Base-by-base conservation (phyloP, 2,329 filamentous ascomycete species). In the Phoma sp. region DNA sequence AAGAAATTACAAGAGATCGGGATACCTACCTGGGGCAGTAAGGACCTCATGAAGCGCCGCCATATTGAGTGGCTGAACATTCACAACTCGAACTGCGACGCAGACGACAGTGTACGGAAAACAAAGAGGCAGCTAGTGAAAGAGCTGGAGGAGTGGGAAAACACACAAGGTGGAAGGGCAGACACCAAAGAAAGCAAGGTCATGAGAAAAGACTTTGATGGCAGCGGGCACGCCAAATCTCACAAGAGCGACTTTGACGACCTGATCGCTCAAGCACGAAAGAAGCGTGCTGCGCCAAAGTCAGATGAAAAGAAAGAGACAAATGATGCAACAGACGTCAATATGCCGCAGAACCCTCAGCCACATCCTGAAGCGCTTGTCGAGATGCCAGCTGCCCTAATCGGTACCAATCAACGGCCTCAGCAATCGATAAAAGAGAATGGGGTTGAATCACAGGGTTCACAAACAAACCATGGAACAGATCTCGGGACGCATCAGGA, bases 51-150 rank as follows among this genome's bases (percentile, higher is more conserved):
- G 47, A 89, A 93, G 71, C 84, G 83, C 61, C 85, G 96, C 15
- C 93, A 98, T 68, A 91, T 85, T 20, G 95, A 99, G 74, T 99
- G 93, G 93, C 83, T 95, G 45, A 97, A 95, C 30, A 78, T 99
- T 15, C 97, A 92, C 89, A 99, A 99, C 73, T 91, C 96, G 10
- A 99, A 99, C 71, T 96, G 92, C 76, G 95, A 99, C 74, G 89
- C 93, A 2, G 84, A 84, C 29, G 79, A 80, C 1, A 92, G 92
- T 0, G 57, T 64, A 15, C 57, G 66, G 5, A 90, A 89, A 69
- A 80, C 81, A 10, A 91, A 90, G 59, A 69, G 77, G 6, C 88
- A 95, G 52, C 75, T 99, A 4, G 75, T 96, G 14, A 85, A 84
- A 12, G 93, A 98, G 56, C 74, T 99, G 11, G 89, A 93, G 18